Base-by-base conservation (phyloP, 2,329 filamentous ascomycete species). In the Zymoseptoria brevis region DNA sequence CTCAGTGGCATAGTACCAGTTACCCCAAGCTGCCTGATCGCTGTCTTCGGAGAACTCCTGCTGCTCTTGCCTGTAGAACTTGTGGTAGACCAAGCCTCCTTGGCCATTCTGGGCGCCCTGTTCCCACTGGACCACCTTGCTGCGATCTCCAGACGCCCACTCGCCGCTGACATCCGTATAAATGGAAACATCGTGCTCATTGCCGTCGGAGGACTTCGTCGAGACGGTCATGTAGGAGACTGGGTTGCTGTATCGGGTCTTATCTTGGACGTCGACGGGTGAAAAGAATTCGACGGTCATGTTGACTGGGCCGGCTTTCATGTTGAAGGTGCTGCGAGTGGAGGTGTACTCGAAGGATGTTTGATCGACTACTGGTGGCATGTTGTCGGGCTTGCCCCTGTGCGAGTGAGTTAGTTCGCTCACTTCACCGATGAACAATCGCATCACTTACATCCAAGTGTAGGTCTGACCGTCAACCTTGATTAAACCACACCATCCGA, bases 241-340 rank as follows among this genome's bases (percentile, higher is more conserved):
- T 19, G 84, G 77, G 51, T 89, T 75, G 6, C 87, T 89, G 69
- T 90, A 87, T 41, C 87, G 77, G 61, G 80, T 79, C 19, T 87
- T 71, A 67, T 91, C 87, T 29, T 82, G 75, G 0, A 87, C 84
- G 19, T 82, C 87, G 16, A 91, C 78, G 0, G 88, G 87, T 0
- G 87, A 89, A 53, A 90, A 71, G 68, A 91, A 92, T 0, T 83
- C 87, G 56, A 87, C 80, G 19, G 80, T 87, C 77, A 92, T 77
- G 57, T 80, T 75, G 7, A 91, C 78, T 60, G 81, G 80, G 26
- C 79, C 79, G 13, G 87, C 84, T 62, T 84, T 78, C 75, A 89
- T 83, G 8, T 80, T 84, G 71, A 90, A 91, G 22, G 82, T 83
- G 66, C 86, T 89, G 68, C 79, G 81, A 4, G 88, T 90, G 0